A percentile compares a stretch with the other conserved stretches of the same genome.
phyloP scores from a whole-genome alignment of 139 green algal genomes.

The Chlamydomonas asymmetrica region DNA sequence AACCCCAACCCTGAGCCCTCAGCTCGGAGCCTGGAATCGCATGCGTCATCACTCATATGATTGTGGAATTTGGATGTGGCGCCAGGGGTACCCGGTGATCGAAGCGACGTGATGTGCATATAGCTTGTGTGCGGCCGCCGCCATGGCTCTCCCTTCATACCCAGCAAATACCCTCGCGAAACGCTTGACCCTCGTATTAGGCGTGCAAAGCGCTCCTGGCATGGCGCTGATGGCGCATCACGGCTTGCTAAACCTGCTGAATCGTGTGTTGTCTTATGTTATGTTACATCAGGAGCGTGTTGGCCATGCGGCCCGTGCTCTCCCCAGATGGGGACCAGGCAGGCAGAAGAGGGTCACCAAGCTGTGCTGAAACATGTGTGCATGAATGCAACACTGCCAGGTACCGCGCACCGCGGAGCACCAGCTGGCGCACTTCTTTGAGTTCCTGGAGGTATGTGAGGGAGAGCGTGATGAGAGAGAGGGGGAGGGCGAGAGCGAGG shows the following conservation, averaged over 20 bases:
- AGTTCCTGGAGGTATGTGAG: slow-evolving; percentile 9
- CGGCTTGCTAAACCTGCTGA: neutral
- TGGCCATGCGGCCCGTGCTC: neutral
- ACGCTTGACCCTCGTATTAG: no score
- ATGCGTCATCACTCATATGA: no score
- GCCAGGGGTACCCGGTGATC: neutral
- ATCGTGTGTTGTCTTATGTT: neutral
- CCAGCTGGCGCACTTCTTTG: slow-evolving; percentile 5
- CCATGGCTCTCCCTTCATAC: no score
- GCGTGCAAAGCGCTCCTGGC: no score
- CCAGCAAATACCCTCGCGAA: no score
- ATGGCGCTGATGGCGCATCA: no score
- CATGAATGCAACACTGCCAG: neutral
- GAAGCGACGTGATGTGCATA: neutral
- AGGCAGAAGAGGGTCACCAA: neutral
- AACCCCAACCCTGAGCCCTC: no score
- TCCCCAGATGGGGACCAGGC: neutral
- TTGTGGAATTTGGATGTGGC: neutral
- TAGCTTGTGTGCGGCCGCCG: no score
- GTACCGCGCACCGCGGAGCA: slow-evolving; percentile 2
- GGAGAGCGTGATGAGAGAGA: neutral
- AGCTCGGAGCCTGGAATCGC: no score
- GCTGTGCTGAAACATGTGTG: neutral
- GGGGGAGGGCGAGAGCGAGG: neutral
- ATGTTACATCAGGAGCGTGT: neutral